Evolutionary conservation across 106 monocot species (phyloP).

Genomic region (Xerophyta viscosa): DNA sequence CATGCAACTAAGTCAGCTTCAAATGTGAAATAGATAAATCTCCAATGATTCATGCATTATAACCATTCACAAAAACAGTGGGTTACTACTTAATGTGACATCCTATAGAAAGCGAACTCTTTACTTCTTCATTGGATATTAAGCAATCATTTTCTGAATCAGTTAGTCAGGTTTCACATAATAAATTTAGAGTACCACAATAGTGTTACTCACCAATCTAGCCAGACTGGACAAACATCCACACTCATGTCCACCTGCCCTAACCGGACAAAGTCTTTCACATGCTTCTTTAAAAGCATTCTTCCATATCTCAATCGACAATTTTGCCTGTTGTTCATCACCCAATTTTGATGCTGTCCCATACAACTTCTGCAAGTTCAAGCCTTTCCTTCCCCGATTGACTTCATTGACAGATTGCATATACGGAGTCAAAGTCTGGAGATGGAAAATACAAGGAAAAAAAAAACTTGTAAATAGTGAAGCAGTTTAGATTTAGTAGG

Average conservation of each 20-base stretch:
- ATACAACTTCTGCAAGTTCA: slow-evolving; percentile 17
- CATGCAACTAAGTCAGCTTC: too few relatives aligned
- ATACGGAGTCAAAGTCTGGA: slow-evolving; percentile 63
- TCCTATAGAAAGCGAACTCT: too few relatives aligned
- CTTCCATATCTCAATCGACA: slow-evolving; percentile 77
- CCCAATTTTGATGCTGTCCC: slow-evolving; percentile 18
- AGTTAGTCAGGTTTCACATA: too few relatives aligned
- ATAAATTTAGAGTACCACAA: too few relatives aligned
- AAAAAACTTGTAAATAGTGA: too few relatives aligned
- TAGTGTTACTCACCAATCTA: slow-evolving; percentile 49
- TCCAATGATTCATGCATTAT: too few relatives aligned
- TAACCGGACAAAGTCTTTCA: slow-evolving; percentile 85
- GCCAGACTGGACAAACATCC: slow-evolving; percentile 77
- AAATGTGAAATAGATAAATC: too few relatives aligned
- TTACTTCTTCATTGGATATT: too few relatives aligned
- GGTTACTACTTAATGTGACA: too few relatives aligned
- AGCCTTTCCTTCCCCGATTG: slow-evolving; percentile 4
- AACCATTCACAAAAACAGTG: too few relatives aligned
- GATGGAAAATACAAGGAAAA: slow-evolving; percentile 3
- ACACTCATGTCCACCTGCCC: slow-evolving; percentile 86
- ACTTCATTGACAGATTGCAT: slow-evolving; percentile 48
- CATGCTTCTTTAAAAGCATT: slow-evolving; percentile 77
- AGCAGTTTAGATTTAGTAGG: too few relatives aligned
- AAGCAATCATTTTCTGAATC: too few relatives aligned
- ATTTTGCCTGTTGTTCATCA: slow-evolving; percentile 29